Base-by-base conservation (phyloP, 2,329 filamentous ascomycete genomes). In the Sclerotinia trifoliorum region DNA sequence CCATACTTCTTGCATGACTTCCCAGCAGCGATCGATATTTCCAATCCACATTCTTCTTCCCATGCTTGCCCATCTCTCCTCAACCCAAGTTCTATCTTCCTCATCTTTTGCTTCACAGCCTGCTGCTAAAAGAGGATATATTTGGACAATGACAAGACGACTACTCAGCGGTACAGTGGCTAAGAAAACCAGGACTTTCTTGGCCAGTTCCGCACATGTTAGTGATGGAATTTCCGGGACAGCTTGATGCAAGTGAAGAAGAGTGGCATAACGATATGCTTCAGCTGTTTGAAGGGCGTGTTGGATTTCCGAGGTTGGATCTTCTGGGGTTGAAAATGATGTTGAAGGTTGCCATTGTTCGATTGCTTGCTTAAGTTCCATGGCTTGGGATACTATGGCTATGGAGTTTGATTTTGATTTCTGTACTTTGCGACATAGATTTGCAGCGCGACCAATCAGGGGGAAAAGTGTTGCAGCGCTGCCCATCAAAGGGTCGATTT, bases 401-500 rank as follows among this genome's bases (percentile, higher is more conserved):
- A 88, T 82, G 0, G 84, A 85, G 68, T 88, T 90, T n/a, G 79
- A 70, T 13, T 74, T 69, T 3, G 72, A 79, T 52, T 82, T 84
- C 44, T 86, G 81, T 11, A 90, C 86, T 66, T 82, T 85, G 66
- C 88, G 84, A n/a, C 90, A 86, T 3, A 92, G 80, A 69, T 85
- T 86, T 4, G 88, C 89, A 29, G 88, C 87, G 26, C 84, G 83
- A 15, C 88, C 87, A 70, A 92, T 89, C 0, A 90, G 79, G 0
- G 89, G 89, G 73, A 91, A 92, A 0, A 92, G 81, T 0, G 87
- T 88, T 44, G 83, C 81, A 8, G 89, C 89, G 73, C 87, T 90
- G 15, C 89, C 89, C 86, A 92, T 89, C 42, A 91, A 78, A 5
- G 89, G 88, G 77, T 92, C 89, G n/a, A 91, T 82, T 68, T 87